phyloP scores from a whole-genome alignment of 495 filamentous ascomycete species.

The Annulohypoxylon moriforme region DNA sequence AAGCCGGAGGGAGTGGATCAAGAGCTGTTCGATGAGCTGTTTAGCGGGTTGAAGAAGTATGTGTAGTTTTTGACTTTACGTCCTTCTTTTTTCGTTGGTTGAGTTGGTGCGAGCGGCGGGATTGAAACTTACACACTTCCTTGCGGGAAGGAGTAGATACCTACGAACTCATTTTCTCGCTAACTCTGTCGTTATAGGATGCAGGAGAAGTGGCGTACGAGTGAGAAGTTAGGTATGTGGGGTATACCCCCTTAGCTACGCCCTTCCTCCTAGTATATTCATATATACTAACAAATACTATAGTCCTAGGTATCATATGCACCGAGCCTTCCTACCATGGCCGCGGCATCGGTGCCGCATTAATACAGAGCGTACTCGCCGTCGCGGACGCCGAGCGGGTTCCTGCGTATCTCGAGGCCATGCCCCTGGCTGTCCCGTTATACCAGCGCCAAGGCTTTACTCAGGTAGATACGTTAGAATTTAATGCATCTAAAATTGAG shows the following conservation, averaged over 20 bases:
- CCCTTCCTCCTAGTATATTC: neutral
- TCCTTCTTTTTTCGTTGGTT: neutral
- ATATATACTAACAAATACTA: neutral
- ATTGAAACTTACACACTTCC: neutral
- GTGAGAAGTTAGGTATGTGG: constrained; percentile 42
- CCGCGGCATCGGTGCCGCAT: constrained; percentile 52
- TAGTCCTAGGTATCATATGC: constrained; percentile 58
- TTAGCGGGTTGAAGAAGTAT: constrained; percentile 11
- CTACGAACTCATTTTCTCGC: neutral
- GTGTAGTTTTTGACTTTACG: neutral
- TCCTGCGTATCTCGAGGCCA: constrained; percentile 58
- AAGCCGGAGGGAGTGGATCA: constrained; percentile 39
- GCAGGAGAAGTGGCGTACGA: constrained; percentile 39
- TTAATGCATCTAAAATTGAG: constrained; percentile 21
- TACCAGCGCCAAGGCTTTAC: constrained; percentile 58
- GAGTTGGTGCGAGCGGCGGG: neutral
- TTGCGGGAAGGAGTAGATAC: neutral
- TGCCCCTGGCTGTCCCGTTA: constrained; percentile 53
- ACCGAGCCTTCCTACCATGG: constrained; percentile 56
- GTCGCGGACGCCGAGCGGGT: constrained; percentile 51
- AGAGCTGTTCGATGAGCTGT: constrained; percentile 29
- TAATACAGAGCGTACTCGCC: constrained; percentile 52
- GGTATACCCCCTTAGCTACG: neutral
- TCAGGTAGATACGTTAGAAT: constrained; percentile 42
- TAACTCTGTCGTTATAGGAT: constrained; percentile 7